phyloP scores from a whole-genome alignment of 805 yeast species.

The Yarrowia porcina region DNA sequence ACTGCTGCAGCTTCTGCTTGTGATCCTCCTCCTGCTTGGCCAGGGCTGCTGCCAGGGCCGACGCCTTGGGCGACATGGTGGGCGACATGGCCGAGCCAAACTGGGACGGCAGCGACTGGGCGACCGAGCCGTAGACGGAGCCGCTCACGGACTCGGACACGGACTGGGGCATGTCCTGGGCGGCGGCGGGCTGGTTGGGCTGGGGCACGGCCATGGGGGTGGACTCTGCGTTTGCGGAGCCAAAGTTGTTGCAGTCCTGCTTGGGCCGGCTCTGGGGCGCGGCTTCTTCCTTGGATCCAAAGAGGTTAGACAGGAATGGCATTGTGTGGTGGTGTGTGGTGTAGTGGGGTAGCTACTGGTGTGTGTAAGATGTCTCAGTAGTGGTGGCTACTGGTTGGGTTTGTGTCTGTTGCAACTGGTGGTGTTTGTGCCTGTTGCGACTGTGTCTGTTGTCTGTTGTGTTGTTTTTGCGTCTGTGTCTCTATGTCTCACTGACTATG shows the following conservation, averaged over 20 bases:
- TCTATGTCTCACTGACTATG: no score
- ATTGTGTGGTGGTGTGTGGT: background rate
- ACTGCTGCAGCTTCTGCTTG: conserved; percentile 24
- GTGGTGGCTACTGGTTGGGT: no score
- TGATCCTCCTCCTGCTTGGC: conserved; percentile 26
- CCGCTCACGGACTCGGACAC: conserved; percentile 13
- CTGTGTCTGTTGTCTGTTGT: background rate
- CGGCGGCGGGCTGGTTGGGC: background rate
- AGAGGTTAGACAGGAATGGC: conserved; percentile 21
- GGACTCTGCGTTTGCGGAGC: conserved; percentile 21
- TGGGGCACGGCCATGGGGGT: conserved; percentile 25
- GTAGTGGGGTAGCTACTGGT: no score
- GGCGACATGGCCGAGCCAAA: conserved; percentile 24
- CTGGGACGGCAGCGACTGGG: conserved; percentile 12
- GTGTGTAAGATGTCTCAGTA: no score
- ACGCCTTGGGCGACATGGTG: conserved; percentile 25
- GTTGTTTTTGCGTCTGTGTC: no score
- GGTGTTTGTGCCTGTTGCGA: no score
- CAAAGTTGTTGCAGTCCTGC: conserved; percentile 16
- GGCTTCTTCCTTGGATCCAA: conserved; percentile 8
- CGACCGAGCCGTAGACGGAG: conserved; percentile 21
- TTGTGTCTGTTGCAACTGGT: background rate
- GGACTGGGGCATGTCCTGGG: background rate
- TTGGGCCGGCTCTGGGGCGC: conserved; percentile 8
- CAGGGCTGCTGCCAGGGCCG: conserved; percentile 18